Evolutionary conservation across 805 yeast genomes (phyloP).

Genomic region (Candida fluviatilis): DNA sequence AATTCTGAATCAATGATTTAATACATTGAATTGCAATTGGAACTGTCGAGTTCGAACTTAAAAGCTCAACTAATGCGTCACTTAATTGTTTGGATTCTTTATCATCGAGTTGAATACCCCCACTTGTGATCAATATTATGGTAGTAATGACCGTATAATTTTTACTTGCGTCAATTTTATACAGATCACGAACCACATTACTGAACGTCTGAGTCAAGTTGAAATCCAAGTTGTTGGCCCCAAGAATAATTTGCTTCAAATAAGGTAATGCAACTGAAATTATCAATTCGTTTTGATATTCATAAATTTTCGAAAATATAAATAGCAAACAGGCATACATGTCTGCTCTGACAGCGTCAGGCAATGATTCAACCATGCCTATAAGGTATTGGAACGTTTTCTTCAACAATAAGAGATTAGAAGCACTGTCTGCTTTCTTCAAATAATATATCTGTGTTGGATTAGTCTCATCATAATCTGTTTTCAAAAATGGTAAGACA

Average conservation of each 20-base stretch:
- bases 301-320: conserved; percentile 55
- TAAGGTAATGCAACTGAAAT: conserved; percentile 47
- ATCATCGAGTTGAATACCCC: conserved; percentile 24
- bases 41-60: conserved; percentile 18
- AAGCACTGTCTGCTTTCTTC: conserved; percentile 26
- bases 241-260: conserved; percentile 30
- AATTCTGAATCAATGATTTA: conserved; percentile 47
- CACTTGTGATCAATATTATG: conserved; percentile 32
- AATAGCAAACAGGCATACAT: conserved; percentile 66
- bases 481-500: conserved; percentile 56
- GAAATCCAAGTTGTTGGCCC: conserved; percentile 15
- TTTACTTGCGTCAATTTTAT: conserved; percentile 13
- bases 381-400: conserved; percentile 49
- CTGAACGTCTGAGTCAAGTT: conserved; percentile 25
- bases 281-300: conserved; percentile 34
- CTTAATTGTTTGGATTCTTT: conserved; percentile 20
- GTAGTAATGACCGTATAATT: conserved; percentile 29
- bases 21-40: conserved; percentile 50
- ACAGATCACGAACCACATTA: conserved; percentile 16
- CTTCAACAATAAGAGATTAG: conserved; percentile 43
- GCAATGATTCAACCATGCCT: conserved; percentile 62
- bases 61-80: conserved; percentile 20
- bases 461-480: conserved; percentile 33
- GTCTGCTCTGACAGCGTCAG: conserved; percentile 65
- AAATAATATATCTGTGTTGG: conserved; percentile 21